A percentile compares a stretch with the other conserved stretches of the same genome.
phyloP scores from a whole-genome alignment of 73 alveolate genomes.

The Tetrahymena thermophila region DNA sequence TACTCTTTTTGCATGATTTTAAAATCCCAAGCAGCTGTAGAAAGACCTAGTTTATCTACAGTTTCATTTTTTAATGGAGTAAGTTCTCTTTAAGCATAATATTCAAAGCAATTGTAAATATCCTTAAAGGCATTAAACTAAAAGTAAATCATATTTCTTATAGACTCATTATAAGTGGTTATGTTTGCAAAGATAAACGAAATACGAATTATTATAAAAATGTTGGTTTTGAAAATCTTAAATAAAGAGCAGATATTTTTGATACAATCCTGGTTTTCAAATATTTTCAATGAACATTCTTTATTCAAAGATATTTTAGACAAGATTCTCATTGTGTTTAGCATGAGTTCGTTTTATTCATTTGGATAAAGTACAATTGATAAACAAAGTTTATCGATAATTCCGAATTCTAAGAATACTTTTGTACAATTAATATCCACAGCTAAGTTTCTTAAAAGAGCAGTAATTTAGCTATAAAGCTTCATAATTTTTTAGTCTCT shows the following conservation, averaged over 20 bases:
- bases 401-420: conserved; percentile 14
- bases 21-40: conserved; percentile 44
- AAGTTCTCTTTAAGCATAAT: conserved; percentile 22
- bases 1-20: conserved; percentile 31
- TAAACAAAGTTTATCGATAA: conserved; percentile 12
- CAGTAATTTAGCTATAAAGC: conserved; percentile 8
- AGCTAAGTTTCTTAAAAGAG: conserved; percentile 26
- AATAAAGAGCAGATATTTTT: conserved; percentile 25
- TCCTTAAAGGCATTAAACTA: conserved; percentile 22
- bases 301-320: conserved; percentile 29
- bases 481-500: conserved; percentile 3
- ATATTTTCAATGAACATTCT: conserved; percentile 19
- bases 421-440: conserved; percentile 16
- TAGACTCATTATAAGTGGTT: conserved; percentile 37
- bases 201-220: conserved; percentile 24
- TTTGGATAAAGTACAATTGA: conserved; percentile 18
- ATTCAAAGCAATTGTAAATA: conserved; percentile 24
- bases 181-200: conserved; percentile 40
- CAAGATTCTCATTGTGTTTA: conserved; percentile 36
- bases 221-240: conserved; percentile 22
- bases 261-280: conserved; percentile 14
- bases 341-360: conserved; percentile 22
- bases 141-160: conserved; percentile 23
- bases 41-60: conserved; percentile 13
- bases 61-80: conserved; percentile 2